Base-by-base conservation (phyloP, 2,329 filamentous ascomycete species). In the Stemphylium lycopersici region DNA sequence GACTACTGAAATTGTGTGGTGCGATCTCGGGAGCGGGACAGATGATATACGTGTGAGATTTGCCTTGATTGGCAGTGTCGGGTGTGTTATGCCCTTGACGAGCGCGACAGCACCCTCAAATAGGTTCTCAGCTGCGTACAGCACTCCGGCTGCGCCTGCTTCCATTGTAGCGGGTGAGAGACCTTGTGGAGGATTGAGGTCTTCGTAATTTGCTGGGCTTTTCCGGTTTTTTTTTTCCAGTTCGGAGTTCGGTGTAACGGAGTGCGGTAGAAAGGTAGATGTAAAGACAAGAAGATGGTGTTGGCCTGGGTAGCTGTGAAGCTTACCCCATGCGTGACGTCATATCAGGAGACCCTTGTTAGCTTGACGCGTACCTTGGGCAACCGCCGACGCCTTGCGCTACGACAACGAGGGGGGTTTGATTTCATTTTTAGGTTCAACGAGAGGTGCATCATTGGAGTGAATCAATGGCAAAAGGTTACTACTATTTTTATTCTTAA, bases 1-100 rank as follows among this genome's bases (percentile, higher is more conserved):
- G 58, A 86, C 75, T 40, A 83, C 71, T 3, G 81, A 83, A 42
- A 85, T 62, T 2, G 81, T 81, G 67, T 86, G 83, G 39, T 79
- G 70, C 7, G 78, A 77, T 48, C 83, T 77, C 6, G 77, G 75
- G 10, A 86, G 75, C 52, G 72, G 54, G 55, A 77, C 61, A 59
- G 77, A 65, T 55, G 65, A 77, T 46, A 86, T 77, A 47, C 79
- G 80, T 8, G 74, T 77, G 39, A 84, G 77, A 1, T 77, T 78
- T 6, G 81, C 80, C 55, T 79, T 81, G 47, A 85, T 73, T 10
- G 82, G 81, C 39, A 80, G 75, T 0, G 83, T 83, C 1, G 83
- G 80, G 46, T 78, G 70, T 7, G 75, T 74, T 12, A 79, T 71
- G 52, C 77, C 76, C 55, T 81, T 80, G 22, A 81, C 78, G 5